Conservation (phyloP, 176 grass and related monocot genomes). For the Saccharum spontaneum region DNA sequence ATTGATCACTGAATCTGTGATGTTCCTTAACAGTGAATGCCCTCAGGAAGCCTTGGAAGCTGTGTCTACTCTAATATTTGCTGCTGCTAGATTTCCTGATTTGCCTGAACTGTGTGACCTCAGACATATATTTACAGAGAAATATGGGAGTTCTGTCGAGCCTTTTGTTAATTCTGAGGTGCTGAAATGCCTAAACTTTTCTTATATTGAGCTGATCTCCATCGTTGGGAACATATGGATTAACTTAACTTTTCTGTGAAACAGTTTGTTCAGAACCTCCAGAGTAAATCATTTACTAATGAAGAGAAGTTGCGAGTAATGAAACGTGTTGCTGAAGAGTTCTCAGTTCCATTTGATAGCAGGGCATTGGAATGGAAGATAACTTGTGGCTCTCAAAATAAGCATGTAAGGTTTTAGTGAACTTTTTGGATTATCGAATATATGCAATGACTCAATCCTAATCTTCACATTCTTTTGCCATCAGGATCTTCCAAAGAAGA, state of each 20-base stretch:
- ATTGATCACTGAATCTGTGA: constrained; percentile 39
- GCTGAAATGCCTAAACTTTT: constrained; percentile 17
- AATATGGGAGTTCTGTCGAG: constrained; percentile 65
- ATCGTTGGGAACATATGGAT: constrained; percentile 29
- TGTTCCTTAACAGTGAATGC: constrained; percentile 63
- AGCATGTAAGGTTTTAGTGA: constrained; percentile 48
- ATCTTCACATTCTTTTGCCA: constrained; percentile 16
- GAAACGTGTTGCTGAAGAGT: constrained; percentile 77
- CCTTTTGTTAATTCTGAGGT: constrained; percentile 88
- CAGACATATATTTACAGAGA: constrained; percentile 67
- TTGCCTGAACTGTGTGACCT: constrained; percentile 87
- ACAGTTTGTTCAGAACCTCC: constrained; percentile 89
- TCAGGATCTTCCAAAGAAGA: constrained; percentile 53
- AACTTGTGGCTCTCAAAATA: constrained; percentile 47
- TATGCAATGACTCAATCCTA: neutral
- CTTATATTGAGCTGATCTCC: constrained; percentile 21
- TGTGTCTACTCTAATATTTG: constrained; percentile 88
- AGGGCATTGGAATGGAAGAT: constrained; percentile 46
- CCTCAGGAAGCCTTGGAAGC: constrained; percentile 92
- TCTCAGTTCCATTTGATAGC: constrained; percentile 58
- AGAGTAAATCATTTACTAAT: constrained; percentile 71
- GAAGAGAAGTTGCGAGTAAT: constrained; percentile 83
- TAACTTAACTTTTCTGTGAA: constrained; percentile 24
- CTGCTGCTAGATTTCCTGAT: constrained; percentile 88
- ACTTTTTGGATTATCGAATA: constrained; percentile 3